Percentiles rank a stretch among this genome's conserved stretches.
Evolutionary conservation across 495 filamentous ascomycete species (phyloP).

Genomic region (Sabuloglossum arenarium): DNA sequence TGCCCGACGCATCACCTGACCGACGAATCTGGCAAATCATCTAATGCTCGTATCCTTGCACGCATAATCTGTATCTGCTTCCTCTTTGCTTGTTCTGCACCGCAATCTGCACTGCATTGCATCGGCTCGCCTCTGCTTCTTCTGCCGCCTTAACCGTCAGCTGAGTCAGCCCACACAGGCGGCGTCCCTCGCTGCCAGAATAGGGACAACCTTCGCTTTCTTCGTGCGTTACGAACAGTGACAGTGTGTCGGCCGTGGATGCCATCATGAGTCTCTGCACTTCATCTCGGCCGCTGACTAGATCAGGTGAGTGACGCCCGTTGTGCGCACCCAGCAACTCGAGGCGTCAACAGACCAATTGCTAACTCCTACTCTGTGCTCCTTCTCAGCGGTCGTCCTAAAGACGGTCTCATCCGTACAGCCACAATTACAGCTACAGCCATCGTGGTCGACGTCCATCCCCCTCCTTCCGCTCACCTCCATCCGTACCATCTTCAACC

Average conservation of each 20-base stretch:
- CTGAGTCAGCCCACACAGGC: too few species aligned
- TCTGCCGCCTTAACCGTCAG: too few species aligned
- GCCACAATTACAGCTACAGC: conserved; percentile 6
- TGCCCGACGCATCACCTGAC: too few species aligned
- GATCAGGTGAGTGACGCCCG: conserved; percentile 10
- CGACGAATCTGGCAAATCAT: too few species aligned
- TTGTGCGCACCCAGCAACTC: background rate
- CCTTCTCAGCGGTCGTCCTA: background rate
- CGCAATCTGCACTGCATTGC: too few species aligned
- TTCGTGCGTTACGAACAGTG: background rate
- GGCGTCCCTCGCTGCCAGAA: too few species aligned
- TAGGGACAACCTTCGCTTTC: background rate
- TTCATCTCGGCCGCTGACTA: conserved; percentile 11
- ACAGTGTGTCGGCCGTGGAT: conserved; percentile 13
- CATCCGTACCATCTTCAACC: conserved; percentile 2
- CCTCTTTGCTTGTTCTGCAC: too few species aligned
- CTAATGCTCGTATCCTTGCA: too few species aligned
- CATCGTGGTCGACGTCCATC: background rate
- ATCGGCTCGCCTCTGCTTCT: too few species aligned
- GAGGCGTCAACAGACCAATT: background rate
- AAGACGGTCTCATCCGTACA: background rate
- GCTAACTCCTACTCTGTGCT: background rate
- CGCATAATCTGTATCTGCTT: too few species aligned
- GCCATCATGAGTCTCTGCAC: conserved; percentile 14
- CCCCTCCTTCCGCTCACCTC: background rate